phyloP scores from a whole-genome alignment of 139 green algal genomes.

The Picochlorum sp. region DNA sequence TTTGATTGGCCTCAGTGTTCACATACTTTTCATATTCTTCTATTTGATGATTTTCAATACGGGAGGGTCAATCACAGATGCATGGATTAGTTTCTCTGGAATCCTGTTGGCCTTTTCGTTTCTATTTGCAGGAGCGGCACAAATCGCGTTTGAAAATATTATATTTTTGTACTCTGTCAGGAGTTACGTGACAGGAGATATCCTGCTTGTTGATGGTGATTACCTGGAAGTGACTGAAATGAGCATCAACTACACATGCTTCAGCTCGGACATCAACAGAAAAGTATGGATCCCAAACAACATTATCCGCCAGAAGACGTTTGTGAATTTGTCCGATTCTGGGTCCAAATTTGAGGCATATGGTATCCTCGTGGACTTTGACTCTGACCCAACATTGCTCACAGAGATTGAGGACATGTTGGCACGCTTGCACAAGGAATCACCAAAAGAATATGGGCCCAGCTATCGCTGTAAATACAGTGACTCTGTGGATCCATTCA shows the following conservation, averaged over 20 bases:
- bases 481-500: background rate
- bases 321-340: background rate
- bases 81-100: background rate
- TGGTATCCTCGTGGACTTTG: background rate
- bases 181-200: constrained; percentile 64
- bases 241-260: constrained; percentile 7
- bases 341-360: background rate
- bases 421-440: background rate
- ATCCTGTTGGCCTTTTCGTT: constrained; percentile 21
- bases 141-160: constrained; percentile 46
- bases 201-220: constrained; percentile 19
- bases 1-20: constrained; percentile 42
- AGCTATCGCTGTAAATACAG: background rate
- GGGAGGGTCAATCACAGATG: background rate
- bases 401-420: background rate
- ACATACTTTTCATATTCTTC: constrained; percentile 9
- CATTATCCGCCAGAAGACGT: background rate
- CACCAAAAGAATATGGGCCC: background rate
- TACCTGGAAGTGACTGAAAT: constrained; percentile 9
- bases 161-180: constrained; percentile 67
- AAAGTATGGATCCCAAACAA: constrained; percentile 6
- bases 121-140: constrained; percentile 49
- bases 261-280: background rate
- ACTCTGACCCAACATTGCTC: background rate
- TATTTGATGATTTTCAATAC: background rate